Conservation (phyloP, 2,329 filamentous ascomycete species). For the Sporothrix globosa region DNA sequence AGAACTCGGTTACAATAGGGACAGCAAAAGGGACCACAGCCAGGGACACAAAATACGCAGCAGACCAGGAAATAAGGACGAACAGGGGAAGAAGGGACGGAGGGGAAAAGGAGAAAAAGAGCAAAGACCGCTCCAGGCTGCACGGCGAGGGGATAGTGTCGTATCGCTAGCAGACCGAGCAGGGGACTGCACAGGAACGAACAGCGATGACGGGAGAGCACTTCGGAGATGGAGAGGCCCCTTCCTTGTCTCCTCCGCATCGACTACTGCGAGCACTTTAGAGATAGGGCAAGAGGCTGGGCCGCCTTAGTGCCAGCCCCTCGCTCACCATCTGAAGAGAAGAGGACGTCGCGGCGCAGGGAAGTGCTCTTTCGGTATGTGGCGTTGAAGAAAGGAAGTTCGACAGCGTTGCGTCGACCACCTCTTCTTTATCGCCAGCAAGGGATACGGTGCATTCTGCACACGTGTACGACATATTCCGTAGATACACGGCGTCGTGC, state of each 20-base stretch:
- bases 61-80: neutral
- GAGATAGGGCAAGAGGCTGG: slow-evolving; percentile 13
- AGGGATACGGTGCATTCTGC: neutral
- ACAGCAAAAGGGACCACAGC: neutral
- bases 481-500: slow-evolving; percentile 8
- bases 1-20: neutral
- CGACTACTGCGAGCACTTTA: slow-evolving; percentile 27
- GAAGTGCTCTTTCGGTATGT: neutral
- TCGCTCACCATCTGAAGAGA: neutral
- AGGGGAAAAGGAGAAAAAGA: neutral
- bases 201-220: neutral
- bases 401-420: slow-evolving; percentile 16
- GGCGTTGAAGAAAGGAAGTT: slow-evolving; percentile 6
- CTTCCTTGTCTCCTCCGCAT: slow-evolving; percentile 16
- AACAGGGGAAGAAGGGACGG: neutral
- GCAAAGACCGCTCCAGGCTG: neutral
- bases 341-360: neutral
- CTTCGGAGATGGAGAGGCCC: neutral
- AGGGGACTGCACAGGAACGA: neutral
- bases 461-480: neutral
- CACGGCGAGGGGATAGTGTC: slow-evolving; percentile 16
- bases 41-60: slow-evolving; percentile 22
- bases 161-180: slow-evolving; percentile 1
- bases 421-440: slow-evolving; percentile 2
- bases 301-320: neutral